phyloP scores from a whole-genome alignment of 2,329 filamentous ascomycete genomes.

The Westerdykella aurantiaca region DNA sequence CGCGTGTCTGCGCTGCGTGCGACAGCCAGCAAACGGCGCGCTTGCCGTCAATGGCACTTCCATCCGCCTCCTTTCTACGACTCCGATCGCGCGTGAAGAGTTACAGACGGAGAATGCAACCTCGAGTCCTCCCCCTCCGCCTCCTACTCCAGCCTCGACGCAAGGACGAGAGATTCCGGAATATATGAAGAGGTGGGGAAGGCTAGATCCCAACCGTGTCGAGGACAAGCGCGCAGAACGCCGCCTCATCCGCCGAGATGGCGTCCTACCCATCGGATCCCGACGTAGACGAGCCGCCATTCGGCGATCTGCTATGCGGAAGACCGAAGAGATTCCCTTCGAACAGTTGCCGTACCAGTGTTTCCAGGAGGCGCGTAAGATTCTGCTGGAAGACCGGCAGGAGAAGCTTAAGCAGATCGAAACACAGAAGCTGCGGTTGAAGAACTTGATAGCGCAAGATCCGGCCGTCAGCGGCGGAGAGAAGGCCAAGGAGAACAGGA shows the following conservation, averaged over 20 bases:
- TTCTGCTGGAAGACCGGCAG: constrained; percentile 71
- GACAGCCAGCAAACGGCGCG: constrained; percentile 22
- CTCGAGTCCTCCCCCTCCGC: constrained; percentile 12
- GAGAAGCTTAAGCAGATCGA: constrained; percentile 74
- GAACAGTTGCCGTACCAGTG: constrained; percentile 94
- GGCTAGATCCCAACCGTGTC: constrained; percentile 29
- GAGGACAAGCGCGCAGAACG: constrained; percentile 52
- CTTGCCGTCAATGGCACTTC: constrained; percentile 17
- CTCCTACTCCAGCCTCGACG: constrained; percentile 11
- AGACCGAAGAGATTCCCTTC: constrained; percentile 67
- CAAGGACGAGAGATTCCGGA: constrained; percentile 15
- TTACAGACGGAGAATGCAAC: constrained; percentile 30
- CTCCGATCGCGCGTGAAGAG: constrained; percentile 41
- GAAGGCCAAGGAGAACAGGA: constrained; percentile 57
- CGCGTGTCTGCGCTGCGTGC: constrained; percentile 32
- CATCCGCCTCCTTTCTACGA: constrained; percentile 46
- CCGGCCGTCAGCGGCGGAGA: constrained; percentile 58
- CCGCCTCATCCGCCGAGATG: constrained; percentile 60
- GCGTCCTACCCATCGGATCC: constrained; percentile 69
- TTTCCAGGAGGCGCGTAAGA: constrained; percentile 89
- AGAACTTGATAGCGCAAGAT: constrained; percentile 54
- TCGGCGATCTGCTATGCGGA: constrained; percentile 40
- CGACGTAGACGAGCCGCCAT: constrained; percentile 63
- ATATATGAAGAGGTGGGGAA: constrained; percentile 34
- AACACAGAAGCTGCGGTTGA: constrained; percentile 62